Percentiles rank a stretch among this genome's conserved stretches.
These are phyloP conservation scores for Chimonanthus salicifolius DNA, from an alignment of 164 flowering plant genomes.

Conservation along the genomic window DNA sequence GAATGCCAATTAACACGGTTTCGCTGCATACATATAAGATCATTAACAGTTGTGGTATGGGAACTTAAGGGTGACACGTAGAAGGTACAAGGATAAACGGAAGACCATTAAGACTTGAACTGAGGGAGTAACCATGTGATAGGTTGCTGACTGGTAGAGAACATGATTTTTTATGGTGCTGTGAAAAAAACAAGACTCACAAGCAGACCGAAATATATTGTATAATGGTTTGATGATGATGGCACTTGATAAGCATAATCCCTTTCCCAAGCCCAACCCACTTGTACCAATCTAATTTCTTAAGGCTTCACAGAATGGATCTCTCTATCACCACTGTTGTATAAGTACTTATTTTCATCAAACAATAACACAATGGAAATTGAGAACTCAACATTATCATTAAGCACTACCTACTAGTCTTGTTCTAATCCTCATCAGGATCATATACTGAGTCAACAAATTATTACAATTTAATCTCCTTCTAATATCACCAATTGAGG, in stretches of 20 bases:
- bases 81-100: too few relatives aligned
- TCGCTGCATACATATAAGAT: too few relatives aligned
- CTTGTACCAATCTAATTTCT: neutral
- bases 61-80: too few relatives aligned
- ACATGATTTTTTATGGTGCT: neutral
- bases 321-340: neutral
- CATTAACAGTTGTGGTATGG: too few relatives aligned
- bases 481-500: neutral
- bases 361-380: neutral
- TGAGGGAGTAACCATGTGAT: too few relatives aligned
- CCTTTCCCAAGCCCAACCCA: neutral
- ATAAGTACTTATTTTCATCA: neutral
- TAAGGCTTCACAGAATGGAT: neutral
- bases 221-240: too few relatives aligned
- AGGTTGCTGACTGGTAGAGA: too few relatives aligned
- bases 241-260: neutral
- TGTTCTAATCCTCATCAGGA: neutral
- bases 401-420: neutral
- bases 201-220: too few relatives aligned
- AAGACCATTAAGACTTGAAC: too few relatives aligned
- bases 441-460: neutral
- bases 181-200: too few relatives aligned
- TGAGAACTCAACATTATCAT: neutral
- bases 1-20: too few relatives aligned
- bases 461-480: neutral